Conservation (phyloP, 768 basidiomycete species). For the Tricholoma sp. region DNA sequence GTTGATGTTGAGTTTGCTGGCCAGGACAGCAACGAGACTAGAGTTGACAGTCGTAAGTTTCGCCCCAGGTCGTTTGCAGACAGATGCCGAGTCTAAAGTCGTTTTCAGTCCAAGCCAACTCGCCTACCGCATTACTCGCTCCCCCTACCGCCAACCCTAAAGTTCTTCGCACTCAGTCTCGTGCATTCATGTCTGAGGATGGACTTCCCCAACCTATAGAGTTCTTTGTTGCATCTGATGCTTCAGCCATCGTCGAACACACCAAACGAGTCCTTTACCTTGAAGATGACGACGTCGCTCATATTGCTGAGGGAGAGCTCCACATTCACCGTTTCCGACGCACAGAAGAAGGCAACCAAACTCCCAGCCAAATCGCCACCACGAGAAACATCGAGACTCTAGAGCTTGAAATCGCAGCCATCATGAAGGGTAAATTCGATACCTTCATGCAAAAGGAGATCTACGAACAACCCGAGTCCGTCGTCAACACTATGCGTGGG, state of each 20-base stretch:
- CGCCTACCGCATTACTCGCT: constrained; percentile 57
- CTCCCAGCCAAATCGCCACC: constrained; percentile 55
- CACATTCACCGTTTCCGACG: constrained; percentile 98
- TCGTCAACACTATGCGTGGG: constrained; percentile 99
- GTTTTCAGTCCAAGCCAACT: constrained; percentile 38
- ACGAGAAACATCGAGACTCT: constrained; percentile 97
- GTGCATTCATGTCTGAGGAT: constrained; percentile 98
- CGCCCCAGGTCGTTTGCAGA: constrained; percentile 1
- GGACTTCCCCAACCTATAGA: constrained; percentile 98
- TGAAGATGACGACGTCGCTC: constrained; percentile 98
- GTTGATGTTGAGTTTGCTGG: constrained; percentile 95
- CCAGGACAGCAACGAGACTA: constrained; percentile 47
- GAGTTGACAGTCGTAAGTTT: constrained; percentile 36
- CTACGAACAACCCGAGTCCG: constrained; percentile 97
- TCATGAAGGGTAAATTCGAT: constrained; percentile 99
- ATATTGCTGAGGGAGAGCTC: constrained; percentile 93
- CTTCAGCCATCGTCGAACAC: constrained; percentile 94
- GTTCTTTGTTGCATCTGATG: constrained; percentile 98
- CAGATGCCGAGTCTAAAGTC: neutral
- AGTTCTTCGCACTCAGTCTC: constrained; percentile 89
- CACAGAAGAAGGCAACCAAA: constrained; percentile 65
- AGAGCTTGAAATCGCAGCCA: constrained; percentile 98
- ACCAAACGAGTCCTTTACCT: constrained; percentile 98
- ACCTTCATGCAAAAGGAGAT: constrained; percentile 99
- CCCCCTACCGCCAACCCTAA: constrained; percentile 66